Base-by-base conservation (phyloP, 495 filamentous ascomycete genomes). In the Alectoria sarmentosa region DNA sequence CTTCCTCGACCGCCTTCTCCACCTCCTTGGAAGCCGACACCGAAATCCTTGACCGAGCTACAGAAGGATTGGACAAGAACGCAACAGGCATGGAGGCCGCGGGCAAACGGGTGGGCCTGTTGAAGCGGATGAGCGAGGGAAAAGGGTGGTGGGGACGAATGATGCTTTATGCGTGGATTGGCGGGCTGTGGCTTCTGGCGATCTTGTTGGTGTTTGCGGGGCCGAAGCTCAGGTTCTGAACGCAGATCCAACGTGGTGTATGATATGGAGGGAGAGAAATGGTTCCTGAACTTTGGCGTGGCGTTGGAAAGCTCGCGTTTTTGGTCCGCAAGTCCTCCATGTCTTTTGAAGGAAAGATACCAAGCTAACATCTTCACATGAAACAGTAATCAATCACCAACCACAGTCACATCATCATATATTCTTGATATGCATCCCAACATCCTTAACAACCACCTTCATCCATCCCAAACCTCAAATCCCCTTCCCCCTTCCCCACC, bases 91-190 rank as follows among this genome's bases (percentile, higher is more conserved):
- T 98, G 80, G 86, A 90, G 49, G 85, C 84, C 0, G 88, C 92
- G 26, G 83, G 85, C 46, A 79, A 81, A 66, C 76, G 84, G 64
- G 94, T 98, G 87, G 88, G 89, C 0, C 78, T 79, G 71, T 71
- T 96, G 69, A 76, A 82, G 67, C 78, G 81, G 32, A 87, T 93
- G 83, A 90, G 84, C 28, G 92, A 96, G 78, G 91, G 91, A 14
- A 84, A 86, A 72, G 92, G 92, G 1, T 93, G 87, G 88, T 92
- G 83, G 88, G 92, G 89, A 23, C 72, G 92, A 60, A 84, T 96
- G 79, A 79, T 90, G 80, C 78, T 96, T 59, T 96, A 95, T 81
- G 86, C 79, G 19, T 87, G 87, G 80, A 92, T 96, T 57, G 87
- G 85, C 61, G 90, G 84, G 60, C 67, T 96, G 69, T 90, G 89